Conservation (phyloP, 352 stramenopile species). For the Salisapilia sapeloensis region DNA sequence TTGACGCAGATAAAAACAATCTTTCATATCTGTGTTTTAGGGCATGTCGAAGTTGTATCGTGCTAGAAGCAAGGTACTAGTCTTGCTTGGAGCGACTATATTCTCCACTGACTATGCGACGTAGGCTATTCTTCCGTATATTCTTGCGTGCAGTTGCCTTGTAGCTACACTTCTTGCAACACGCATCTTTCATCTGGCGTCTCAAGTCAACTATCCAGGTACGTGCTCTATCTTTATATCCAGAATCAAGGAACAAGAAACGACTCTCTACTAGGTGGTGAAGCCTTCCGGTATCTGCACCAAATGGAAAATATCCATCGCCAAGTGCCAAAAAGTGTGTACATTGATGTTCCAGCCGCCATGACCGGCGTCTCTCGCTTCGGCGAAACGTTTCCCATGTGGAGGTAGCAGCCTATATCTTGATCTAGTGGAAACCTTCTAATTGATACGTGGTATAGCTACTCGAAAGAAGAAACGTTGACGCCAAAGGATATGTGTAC, state of each 20-base stretch:
- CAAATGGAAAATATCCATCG: slow-evolving; percentile 13
- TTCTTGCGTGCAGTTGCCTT: slow-evolving; percentile 34
- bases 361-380: slow-evolving; percentile 91
- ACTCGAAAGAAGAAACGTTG: slow-evolving; percentile 60
- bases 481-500: slow-evolving; percentile 17
- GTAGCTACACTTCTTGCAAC: slow-evolving; percentile 22
- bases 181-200: slow-evolving; percentile 47
- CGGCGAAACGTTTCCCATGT: slow-evolving; percentile 54
- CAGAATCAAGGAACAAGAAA: slow-evolving; percentile 1
- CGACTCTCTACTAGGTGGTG: slow-evolving; percentile 18
- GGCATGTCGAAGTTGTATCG: slow-evolving; percentile 54
- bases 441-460: slow-evolving; percentile 11
- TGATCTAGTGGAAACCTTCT: not conserved
- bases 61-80: slow-evolving; percentile 27
- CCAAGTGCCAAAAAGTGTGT: slow-evolving; percentile 23
- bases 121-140: slow-evolving; percentile 23
- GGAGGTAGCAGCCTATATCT: slow-evolving; percentile 18
- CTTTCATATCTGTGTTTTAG: slow-evolving; percentile 8
- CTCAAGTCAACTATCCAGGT: slow-evolving; percentile 88
- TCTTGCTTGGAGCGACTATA: not conserved
- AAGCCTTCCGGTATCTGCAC: slow-evolving; percentile 48
- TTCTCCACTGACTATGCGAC: not conserved
- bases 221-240: slow-evolving; percentile 1
- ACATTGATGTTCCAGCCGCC: slow-evolving; percentile 87
- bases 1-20: not conserved